A percentile compares a stretch with the other conserved stretches of the same genome.
These are phyloP conservation scores for Holtermannia corniformis DNA, from an alignment of 768 basidiomycete species.

Conservation along the genomic window DNA sequence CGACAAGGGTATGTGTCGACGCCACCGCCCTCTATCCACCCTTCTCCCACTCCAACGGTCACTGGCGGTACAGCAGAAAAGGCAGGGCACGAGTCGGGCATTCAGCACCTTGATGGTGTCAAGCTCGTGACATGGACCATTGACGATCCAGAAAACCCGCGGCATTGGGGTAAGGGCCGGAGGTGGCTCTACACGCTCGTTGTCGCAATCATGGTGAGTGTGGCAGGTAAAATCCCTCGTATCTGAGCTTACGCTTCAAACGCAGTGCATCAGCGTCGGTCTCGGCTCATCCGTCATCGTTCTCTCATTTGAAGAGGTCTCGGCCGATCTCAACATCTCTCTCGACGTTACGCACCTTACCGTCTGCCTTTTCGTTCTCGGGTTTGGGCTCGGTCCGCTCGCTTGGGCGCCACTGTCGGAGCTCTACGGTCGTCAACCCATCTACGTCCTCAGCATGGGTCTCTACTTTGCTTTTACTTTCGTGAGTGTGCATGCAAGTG, in stretches of 20 bases:
- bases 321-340: constrained; percentile 16
- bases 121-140: constrained; percentile 22
- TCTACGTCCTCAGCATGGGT: constrained; percentile 27
- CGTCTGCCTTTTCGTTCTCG: constrained; percentile 24
- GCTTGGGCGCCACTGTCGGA: constrained; percentile 38
- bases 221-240: constrained; percentile 1
- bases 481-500: too few relatives aligned
- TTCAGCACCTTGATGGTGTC: not conserved
- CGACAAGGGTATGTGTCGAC: too few relatives aligned
- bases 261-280: constrained; percentile 29
- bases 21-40: too few relatives aligned
- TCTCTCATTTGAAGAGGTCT: constrained; percentile 23
- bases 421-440: constrained; percentile 26
- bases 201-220: constrained; percentile 12
- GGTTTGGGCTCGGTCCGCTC: constrained; percentile 39
- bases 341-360: constrained; percentile 20
- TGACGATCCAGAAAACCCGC: constrained; percentile 19
- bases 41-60: too few relatives aligned
- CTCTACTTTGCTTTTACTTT: constrained; percentile 40
- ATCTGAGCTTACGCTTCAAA: constrained; percentile 19
- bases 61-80: too few relatives aligned
- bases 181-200: constrained; percentile 17
- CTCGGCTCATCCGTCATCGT: constrained; percentile 29
- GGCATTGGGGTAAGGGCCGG: constrained; percentile 14
- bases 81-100: too few relatives aligned